Evolutionary conservation across 805 yeast genomes (phyloP).

Genomic region (Pichia pseudocactophila): DNA sequence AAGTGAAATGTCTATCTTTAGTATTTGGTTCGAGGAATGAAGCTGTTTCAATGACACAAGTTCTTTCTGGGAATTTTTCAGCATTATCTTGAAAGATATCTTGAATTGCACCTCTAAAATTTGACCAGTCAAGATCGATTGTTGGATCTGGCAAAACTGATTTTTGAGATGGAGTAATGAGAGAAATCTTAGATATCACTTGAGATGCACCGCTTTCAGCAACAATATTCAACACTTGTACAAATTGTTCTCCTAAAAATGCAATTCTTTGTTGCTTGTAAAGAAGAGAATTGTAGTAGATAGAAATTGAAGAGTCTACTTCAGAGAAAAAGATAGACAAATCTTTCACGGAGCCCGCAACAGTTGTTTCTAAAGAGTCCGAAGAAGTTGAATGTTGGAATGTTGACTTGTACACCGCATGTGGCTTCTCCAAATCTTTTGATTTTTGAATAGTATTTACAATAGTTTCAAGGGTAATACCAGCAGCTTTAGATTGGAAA

Average conservation of each 20-base stretch:
- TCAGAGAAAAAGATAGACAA: slow-evolving; percentile 47
- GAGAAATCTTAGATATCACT: slow-evolving; percentile 50
- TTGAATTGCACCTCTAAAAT: slow-evolving; percentile 91
- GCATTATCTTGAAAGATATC: slow-evolving; percentile 91
- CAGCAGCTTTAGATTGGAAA: slow-evolving; percentile 25
- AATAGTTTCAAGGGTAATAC: slow-evolving; percentile 45
- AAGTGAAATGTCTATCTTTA: slow-evolving; percentile 66
- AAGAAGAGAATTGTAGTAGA: slow-evolving; percentile 68
- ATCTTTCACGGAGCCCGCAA: slow-evolving; percentile 53
- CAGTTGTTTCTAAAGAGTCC: slow-evolving; percentile 35
- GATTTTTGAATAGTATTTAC: slow-evolving; percentile 40
- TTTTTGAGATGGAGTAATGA: slow-evolving; percentile 61
- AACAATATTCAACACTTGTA: slow-evolving; percentile 38
- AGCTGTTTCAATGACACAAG: slow-evolving; percentile 89
- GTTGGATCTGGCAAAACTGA: slow-evolving; percentile 79
- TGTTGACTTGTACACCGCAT: slow-evolving; percentile 54
- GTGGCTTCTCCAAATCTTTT: slow-evolving; percentile 46
- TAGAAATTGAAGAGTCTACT: slow-evolving; percentile 28
- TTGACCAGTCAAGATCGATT: slow-evolving; percentile 77
- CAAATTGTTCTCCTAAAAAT: slow-evolving; percentile 65
- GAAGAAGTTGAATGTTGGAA: slow-evolving; percentile 37
- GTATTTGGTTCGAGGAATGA: slow-evolving; percentile 46
- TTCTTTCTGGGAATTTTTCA: slow-evolving; percentile 69
- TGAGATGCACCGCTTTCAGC: slow-evolving; percentile 27
- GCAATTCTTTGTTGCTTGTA: slow-evolving; percentile 62